Base-by-base conservation (phyloP, 164 flowering plant genomes). In the Macadamia integrifolia region DNA sequence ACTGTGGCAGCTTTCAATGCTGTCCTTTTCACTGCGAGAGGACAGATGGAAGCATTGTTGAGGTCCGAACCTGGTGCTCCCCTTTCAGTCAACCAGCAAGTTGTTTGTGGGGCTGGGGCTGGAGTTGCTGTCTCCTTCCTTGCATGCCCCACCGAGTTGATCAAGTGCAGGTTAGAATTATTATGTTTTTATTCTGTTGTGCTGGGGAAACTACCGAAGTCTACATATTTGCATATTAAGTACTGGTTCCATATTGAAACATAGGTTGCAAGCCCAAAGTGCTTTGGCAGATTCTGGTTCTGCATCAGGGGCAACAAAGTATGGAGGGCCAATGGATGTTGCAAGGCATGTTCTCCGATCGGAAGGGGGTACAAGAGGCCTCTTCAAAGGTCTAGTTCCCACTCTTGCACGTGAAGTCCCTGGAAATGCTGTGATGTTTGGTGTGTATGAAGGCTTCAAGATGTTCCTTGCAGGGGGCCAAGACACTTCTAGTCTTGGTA, bases 1-100 rank as follows among this genome's bases (percentile, higher is more conserved):
- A 92, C 99, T 28, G 97, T 94, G 50, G 99, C 98, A 29, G 98
- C 93, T 66, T 92, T 94, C 72, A 94, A 94, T 76, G 99, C 99
- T 11, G 79, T 94, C 35, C 93, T 94, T 66, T 94, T 94, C 79
- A 76, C 98, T 5, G 97, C 80, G 31, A 86, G 98, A 67, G 99
- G 99, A 10, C 93, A 94, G 76, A 84, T 92, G 93, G 99, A 92
- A 75, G 70, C 84, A 6, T 52, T 88, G 17, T 57, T 94, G 83
- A 80, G 93, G 78, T 86, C 99, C 49, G 72, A 83, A 66, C 98
- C 99, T 6, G 97, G 96, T 68, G 81, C 67, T 9, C 81, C 92
- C 6, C 91, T 94, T 29, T 76, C 96, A 23, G 79, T 90, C 60
- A 66, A 66, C 68, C 97, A 94, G 77, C 98, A 94, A 72, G 49